Evolutionary conservation across 257 asterid species (phyloP).

Genomic region (Capsicum baccatum): DNA sequence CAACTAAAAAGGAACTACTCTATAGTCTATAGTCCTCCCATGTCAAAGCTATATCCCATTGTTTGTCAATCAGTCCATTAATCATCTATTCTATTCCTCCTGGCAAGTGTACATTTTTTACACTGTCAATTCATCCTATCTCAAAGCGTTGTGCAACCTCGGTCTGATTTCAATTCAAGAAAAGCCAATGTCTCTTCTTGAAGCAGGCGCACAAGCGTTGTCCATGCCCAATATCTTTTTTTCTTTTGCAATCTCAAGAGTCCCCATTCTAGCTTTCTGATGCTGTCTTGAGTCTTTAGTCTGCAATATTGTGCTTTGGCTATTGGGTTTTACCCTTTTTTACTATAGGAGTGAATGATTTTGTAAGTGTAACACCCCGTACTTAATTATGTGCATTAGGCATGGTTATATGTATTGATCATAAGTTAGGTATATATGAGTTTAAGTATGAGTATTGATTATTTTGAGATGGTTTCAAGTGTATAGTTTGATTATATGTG

Average conservation of each 20-base stretch:
- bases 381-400: too few species aligned
- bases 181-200: constrained; percentile 38
- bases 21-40: constrained; percentile 21
- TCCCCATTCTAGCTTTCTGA: constrained; percentile 21
- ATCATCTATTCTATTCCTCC: constrained; percentile 40
- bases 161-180: constrained; percentile 62
- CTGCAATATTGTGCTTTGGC: constrained; percentile 51
- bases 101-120: constrained; percentile 84
- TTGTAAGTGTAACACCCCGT: too few species aligned
- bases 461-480: too few species aligned
- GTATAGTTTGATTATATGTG: too few species aligned
- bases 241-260: constrained; percentile 25
- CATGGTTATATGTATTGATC: too few species aligned
- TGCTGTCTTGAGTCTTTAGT: constrained; percentile 35
- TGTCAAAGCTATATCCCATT: constrained; percentile 45
- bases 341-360: constrained; percentile 48
- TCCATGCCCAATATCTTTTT: constrained; percentile 41
- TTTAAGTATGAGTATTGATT: too few species aligned
- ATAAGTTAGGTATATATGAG: too few species aligned
- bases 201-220: constrained; percentile 90
- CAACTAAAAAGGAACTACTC: not conserved
- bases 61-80: constrained; percentile 37
- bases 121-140: constrained; percentile 57
- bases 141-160: constrained; percentile 79
- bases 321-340: constrained; percentile 32